phyloP scores from a whole-genome alignment of 257 asterid species.

The Nicotiana knightiana region DNA sequence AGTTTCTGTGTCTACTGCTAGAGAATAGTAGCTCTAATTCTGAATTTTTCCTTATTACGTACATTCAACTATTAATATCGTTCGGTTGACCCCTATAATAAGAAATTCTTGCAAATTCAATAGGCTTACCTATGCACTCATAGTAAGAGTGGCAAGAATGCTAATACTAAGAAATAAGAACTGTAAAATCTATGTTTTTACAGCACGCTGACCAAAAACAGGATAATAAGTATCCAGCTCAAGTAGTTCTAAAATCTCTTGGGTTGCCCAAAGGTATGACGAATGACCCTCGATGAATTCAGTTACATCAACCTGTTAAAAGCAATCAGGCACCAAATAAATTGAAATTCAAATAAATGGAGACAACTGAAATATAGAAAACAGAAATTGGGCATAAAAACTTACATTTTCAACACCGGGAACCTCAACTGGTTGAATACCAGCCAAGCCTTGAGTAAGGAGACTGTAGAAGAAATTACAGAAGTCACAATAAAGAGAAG shows the following conservation, averaged over 20 bases:
- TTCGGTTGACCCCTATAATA: too few relatives aligned
- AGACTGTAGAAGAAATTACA: conserved; percentile 46
- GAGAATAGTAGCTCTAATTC: too few relatives aligned
- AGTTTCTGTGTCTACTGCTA: too few relatives aligned
- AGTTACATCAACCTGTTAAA: conserved; percentile 69
- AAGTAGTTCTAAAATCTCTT: conserved; percentile 67
- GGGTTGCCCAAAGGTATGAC: conserved; percentile 68
- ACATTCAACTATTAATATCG: too few relatives aligned
- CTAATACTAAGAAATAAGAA: not conserved
- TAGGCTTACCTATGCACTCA: not conserved
- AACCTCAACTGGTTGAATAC: conserved; percentile 80
- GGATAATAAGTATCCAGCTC: conserved; percentile 69
- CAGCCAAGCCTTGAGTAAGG: conserved; percentile 96
- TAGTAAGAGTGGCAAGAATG: not conserved
- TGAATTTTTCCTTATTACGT: too few relatives aligned
- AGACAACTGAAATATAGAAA: not conserved
- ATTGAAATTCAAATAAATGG: not conserved
- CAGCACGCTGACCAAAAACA: conserved; percentile 35
- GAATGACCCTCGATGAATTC: conserved; percentile 86
- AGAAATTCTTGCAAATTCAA: too few relatives aligned
- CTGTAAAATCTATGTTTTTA: conserved; percentile 18
- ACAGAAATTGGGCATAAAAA: not conserved
- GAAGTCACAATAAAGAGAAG: not conserved
- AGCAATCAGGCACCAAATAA: not conserved
- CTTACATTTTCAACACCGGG: conserved; percentile 89